Evolutionary conservation across 805 yeast species (phyloP).

Genomic region (Saturnispora halmiae): DNA sequence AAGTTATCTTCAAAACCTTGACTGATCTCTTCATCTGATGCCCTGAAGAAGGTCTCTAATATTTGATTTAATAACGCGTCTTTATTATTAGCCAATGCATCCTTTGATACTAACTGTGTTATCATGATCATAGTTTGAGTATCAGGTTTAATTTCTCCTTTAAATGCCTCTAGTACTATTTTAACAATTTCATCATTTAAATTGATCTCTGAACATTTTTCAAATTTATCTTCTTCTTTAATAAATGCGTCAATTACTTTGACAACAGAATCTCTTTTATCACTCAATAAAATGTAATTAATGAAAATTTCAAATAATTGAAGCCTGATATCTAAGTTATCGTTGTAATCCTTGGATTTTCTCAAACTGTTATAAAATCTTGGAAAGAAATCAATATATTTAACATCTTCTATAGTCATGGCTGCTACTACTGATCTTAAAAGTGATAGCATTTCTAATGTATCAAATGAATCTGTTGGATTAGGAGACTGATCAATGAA

Average conservation of each 20-base stretch:
- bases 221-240: slow-evolving; percentile 18
- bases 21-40: slow-evolving; percentile 25
- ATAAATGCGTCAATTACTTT: slow-evolving; percentile 24
- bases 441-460: slow-evolving; percentile 19
- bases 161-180: slow-evolving; percentile 26
- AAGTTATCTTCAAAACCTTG: slow-evolving; percentile 22
- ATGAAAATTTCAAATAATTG: slow-evolving; percentile 28
- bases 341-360: slow-evolving; percentile 18
- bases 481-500: slow-evolving; percentile 22
- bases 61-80: slow-evolving; percentile 11
- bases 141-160: slow-evolving; percentile 23
- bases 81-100: slow-evolving; percentile 1
- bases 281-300: slow-evolving; percentile 26
- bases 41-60: slow-evolving; percentile 20
- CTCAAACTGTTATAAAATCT: slow-evolving; percentile 26
- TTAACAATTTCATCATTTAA: slow-evolving; percentile 20
- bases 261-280: slow-evolving; percentile 20
- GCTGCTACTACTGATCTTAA: slow-evolving; percentile 22
- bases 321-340: slow-evolving; percentile 19
- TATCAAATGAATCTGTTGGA: slow-evolving; percentile 20
- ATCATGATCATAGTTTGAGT: slow-evolving; percentile 20
- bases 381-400: slow-evolving; percentile 27
- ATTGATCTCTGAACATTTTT: slow-evolving; percentile 11
- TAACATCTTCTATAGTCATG: slow-evolving; percentile 24
- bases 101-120: slow-evolving; percentile 15